Evolutionary conservation across 768 basidiomycete species (phyloP), one percentile per base, ranked within the genome.

Genomic region (Hericium erinaceus): DNA sequence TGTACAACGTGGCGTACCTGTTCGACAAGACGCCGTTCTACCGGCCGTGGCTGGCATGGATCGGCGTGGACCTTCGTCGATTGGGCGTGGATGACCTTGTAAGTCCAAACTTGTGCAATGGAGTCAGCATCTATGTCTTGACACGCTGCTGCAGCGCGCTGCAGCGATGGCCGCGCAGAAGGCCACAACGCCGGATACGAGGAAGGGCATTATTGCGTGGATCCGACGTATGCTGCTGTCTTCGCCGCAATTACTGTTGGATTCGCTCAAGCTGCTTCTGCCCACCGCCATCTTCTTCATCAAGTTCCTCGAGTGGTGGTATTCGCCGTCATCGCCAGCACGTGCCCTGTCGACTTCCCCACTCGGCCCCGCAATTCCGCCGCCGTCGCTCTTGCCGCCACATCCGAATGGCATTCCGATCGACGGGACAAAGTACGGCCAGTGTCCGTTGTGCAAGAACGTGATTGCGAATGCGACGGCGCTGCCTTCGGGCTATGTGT

Each of bases 291-390:
- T 99, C 58, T 95, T 99, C 71, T 89, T 92, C 68, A 77, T 99
- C 75, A 95, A 94, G 71, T 95, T 98, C 72, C 76, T 97, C 49
- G 94, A 98, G 72, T 99, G 97, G 94, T 99, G 95, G 94, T 98
- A 98, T 67, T 95, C 93, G 4, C 94, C 97, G 20, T 80, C 80
- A 48, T 97, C 92, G 11, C 94, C 89, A 3, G 90, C 89, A 16
- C 82, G 84, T 41, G 82, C 82, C n/a, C 72, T 90, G 55, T 78
- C 82, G 9, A 76, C 77, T 37, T 83, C 82, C 11, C 75, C 72
- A 33, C 78, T 80, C 54, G 88, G 84, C 7, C 89, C 85, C 28
- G 76, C 81, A 1, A 78, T 91, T 46, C 87, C 88, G 61, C 90
- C 90, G 13, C 94, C 90, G 48, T 78, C 76, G 61, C 80, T 89